Evolutionary conservation across 192 early-diverging fungal genomes (phyloP).

Genomic region (Linnemannia hyalina): DNA sequence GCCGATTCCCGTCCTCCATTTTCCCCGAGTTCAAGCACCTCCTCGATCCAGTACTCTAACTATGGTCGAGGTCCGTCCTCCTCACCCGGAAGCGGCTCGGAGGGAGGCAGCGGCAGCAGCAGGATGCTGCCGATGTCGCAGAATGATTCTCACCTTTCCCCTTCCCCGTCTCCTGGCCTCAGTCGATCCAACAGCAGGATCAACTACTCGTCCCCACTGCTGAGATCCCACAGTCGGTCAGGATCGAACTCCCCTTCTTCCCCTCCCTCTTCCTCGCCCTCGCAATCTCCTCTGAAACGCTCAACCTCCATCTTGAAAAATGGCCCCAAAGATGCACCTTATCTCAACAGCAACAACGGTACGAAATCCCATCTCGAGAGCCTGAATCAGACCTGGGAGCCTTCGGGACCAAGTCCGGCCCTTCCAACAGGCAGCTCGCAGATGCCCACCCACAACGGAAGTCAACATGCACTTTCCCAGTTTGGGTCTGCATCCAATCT

Average conservation of each 20-base stretch:
- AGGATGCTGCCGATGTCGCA: background rate
- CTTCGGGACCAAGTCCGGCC: slow-evolving; percentile 27
- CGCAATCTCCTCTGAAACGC: slow-evolving; percentile 31
- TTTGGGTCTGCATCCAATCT: slow-evolving; percentile 46
- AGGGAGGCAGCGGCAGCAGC: background rate
- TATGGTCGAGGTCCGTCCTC: slow-evolving; percentile 19
- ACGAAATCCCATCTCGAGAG: slow-evolving; percentile 27
- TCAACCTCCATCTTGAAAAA: slow-evolving; percentile 51
- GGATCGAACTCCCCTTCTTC: slow-evolving; percentile 25
- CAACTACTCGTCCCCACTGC: slow-evolving; percentile 37
- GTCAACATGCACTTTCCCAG: slow-evolving; percentile 20
- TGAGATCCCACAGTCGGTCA: slow-evolving; percentile 47
- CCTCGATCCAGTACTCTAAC: background rate
- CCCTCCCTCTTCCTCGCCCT: slow-evolving; percentile 10
- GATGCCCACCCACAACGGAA: background rate
- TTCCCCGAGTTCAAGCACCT: background rate
- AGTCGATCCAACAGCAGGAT: slow-evolving; percentile 45
- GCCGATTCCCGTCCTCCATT: slow-evolving; percentile 4
- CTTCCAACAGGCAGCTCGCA: background rate
- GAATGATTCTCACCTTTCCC: slow-evolving; percentile 4
- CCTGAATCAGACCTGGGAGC: slow-evolving; percentile 47
- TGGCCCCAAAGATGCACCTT: slow-evolving; percentile 53
- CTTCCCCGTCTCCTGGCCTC: slow-evolving; percentile 6
- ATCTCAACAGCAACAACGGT: slow-evolving; percentile 31
- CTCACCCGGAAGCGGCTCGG: background rate